Base-by-base conservation (phyloP, 1,139 yeast species). In the Candida tunisiensis region DNA sequence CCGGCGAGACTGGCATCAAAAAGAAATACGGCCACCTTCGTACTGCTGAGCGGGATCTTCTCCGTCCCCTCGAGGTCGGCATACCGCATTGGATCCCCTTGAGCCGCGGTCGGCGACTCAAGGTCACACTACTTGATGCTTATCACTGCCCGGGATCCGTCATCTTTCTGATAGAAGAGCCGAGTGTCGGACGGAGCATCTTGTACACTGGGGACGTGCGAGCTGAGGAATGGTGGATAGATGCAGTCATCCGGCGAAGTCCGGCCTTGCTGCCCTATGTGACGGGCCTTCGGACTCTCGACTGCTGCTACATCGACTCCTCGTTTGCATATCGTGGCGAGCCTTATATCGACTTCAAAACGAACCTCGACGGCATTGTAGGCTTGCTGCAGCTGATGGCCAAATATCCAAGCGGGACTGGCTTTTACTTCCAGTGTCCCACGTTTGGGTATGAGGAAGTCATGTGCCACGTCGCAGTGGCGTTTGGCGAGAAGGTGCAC, bases 91-190 rank as follows among this genome's bases (percentile, higher is more conserved):
- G 15, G 17, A 32, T 51, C 4, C 27, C 31, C 5, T 31, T 44
- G 16, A 34, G 33, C 15, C 30, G 36, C 2, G 24, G 26, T 10
- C 34, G 28, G 4, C 17, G 27, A 6, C 32, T 51, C 11, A 36
- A 31, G 16, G 51, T 53, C 5, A 53, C 57, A 2, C 37, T 52
- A 5, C 30, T 55, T 6, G 49, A 45, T 19, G 49, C 70, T 0
- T 62, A 70, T 37, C 80, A 72, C 38, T 72, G 79, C 38, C 72
- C 75, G 4, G 80, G 79, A 2, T 57, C 75, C 3, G 53, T 57
- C 4, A 67, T 71, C 73, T 62, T 66, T 32, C 51, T 71, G 21
- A 35, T 72, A 1, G 68, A 69, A 36, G 43, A 51, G 3, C 25
- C 31, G 1, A 24, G 26, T 1, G 37, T 39, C 12, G 8, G 14